phyloP scores from a whole-genome alignment of 2,329 filamentous ascomycete genomes.

The Diaporthe vexans region DNA sequence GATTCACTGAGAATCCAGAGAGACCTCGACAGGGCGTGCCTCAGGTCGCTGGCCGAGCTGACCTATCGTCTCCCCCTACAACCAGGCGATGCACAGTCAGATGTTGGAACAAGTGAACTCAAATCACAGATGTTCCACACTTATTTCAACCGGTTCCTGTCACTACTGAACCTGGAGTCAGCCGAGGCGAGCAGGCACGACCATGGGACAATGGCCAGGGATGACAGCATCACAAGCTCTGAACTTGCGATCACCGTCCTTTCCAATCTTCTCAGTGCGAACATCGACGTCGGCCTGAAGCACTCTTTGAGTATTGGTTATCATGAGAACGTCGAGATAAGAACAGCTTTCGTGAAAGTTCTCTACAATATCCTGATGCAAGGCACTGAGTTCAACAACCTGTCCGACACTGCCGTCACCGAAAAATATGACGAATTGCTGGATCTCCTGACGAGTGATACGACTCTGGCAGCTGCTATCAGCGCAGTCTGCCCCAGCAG shows the following conservation, averaged over 20 bases:
- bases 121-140: constrained; percentile 80
- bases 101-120: constrained; percentile 76
- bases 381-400: constrained; percentile 78
- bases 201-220: constrained; percentile 57
- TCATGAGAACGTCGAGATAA: constrained; percentile 77
- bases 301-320: constrained; percentile 79
- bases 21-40: constrained; percentile 76
- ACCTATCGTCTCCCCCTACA: constrained; percentile 77
- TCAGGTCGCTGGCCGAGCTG: constrained; percentile 75
- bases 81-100: constrained; percentile 74
- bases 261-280: constrained; percentile 78
- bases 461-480: constrained; percentile 74
- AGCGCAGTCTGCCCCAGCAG: constrained; percentile 75
- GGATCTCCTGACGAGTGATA: constrained; percentile 72
- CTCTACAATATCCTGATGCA: constrained; percentile 80
- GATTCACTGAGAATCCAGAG: constrained; percentile 71
- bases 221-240: constrained; percentile 68
- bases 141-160: constrained; percentile 79
- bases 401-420: constrained; percentile 76
- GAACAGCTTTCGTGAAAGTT: constrained; percentile 78
- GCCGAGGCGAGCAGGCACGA: constrained; percentile 61
- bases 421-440: constrained; percentile 78
- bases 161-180: constrained; percentile 72
- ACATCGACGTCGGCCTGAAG: constrained; percentile 79
- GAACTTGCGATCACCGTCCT: constrained; percentile 77